Evolutionary conservation across 345 rosid genomes (phyloP), one percentile per base, ranked within the genome.

Genomic region (Aethionema arabicum): DNA sequence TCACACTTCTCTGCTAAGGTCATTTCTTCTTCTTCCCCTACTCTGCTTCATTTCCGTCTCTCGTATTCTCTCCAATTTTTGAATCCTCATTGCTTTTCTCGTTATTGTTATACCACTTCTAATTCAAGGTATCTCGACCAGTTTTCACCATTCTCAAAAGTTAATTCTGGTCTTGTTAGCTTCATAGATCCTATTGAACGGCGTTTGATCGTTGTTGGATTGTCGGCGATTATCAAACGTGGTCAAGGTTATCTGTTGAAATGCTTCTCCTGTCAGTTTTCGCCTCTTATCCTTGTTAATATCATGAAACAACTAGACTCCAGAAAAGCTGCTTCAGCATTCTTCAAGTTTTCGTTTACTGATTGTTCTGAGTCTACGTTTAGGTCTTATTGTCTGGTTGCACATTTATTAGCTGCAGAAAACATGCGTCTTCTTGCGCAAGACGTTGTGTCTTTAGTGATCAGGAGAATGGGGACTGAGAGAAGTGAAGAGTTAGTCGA

Each of bases 381-480:
- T 33, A 63, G 55, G 50, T 70, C 83, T 15, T 77, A 70, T 63
- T 85, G 88, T 70, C 36, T 75, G 4, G 84, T 70, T 3, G 87
- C 81, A 0, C 95, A 81, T 78, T 41, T 75, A 32, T 71, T 87
- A 65, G 85, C 81, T 2, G 65, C 83, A 0, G 59, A 70, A 29
- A 57, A 76, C 61, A 72, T 73, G 31, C 71, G 77, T 21, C 41
- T 66, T 36, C 80, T 80, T 11, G 95, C 95, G 1, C 95, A 85
- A 58, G 91, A 87, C 75, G 74, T 83, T 7, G 73, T 80, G 68
- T 72, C 81, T 1, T 83, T 81, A 80, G 70, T 83, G 50, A 76
- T 87, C 15, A 14, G 77, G 48, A 83, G 78, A 67, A 71, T 85
- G 42, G 88, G 91, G 44, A 57, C 58, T 31, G 12, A 6, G 42